Evolutionary conservation across 805 yeast species (phyloP).

Genomic region (Suhomyces sp.): DNA sequence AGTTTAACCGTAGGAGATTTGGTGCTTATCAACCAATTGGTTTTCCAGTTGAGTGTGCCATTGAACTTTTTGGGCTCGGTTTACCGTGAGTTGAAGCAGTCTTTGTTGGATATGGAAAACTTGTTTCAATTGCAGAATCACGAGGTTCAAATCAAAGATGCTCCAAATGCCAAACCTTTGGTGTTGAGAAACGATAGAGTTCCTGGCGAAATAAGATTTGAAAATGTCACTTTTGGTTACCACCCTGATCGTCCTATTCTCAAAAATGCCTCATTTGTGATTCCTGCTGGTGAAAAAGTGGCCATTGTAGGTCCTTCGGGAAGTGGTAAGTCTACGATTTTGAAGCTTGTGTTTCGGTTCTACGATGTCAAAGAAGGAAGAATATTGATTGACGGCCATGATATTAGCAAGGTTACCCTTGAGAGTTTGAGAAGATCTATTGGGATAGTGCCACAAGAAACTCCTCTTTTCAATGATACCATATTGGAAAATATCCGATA

Average conservation of each 20-base stretch:
- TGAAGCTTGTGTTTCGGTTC: conserved; percentile 81
- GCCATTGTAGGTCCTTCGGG: conserved; percentile 98
- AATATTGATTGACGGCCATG: conserved; percentile 84
- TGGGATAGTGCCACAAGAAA: conserved; percentile 97
- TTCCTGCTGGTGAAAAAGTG: conserved; percentile 87
- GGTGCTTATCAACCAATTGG: conserved; percentile 91
- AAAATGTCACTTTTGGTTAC: conserved; percentile 90
- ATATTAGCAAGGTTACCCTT: conserved; percentile 68
- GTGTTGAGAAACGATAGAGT: conserved; percentile 32
- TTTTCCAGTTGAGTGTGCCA: conserved; percentile 93
- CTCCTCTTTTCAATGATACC: conserved; percentile 91
- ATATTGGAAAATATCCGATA: conserved; percentile 84
- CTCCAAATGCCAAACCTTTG: conserved; percentile 61
- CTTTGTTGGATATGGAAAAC: conserved; percentile 93
- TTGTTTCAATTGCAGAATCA: conserved; percentile 80
- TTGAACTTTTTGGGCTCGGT: conserved; percentile 93
- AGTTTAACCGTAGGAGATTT: conserved; percentile 88
- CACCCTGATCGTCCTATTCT: conserved; percentile 86
- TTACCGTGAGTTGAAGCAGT: conserved; percentile 90
- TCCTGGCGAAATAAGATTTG: conserved; percentile 81
- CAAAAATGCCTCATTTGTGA: conserved; percentile 72
- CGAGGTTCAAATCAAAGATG: conserved; percentile 61
- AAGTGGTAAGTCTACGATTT: conserved; percentile 88
- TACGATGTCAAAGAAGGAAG: conserved; percentile 80
- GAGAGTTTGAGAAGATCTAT: conserved; percentile 70